Evolutionary conservation across 805 yeast species (phyloP).

Genomic region (Hanseniaspora hatyaiensis): DNA sequence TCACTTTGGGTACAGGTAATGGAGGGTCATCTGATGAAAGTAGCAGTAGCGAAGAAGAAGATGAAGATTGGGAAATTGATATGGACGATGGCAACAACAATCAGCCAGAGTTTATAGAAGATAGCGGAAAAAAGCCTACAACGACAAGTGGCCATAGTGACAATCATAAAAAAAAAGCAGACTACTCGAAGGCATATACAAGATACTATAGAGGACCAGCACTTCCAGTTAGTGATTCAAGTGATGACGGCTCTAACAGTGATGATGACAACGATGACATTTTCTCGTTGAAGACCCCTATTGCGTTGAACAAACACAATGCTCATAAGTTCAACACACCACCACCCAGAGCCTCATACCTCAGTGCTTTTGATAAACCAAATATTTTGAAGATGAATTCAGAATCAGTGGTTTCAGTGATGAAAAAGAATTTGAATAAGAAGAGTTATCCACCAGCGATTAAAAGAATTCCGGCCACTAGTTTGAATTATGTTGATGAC

Average conservation of each 20-base stretch:
- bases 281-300: background rate
- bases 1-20: slow-evolving; percentile 14
- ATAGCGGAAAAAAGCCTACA: background rate
- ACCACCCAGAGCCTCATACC: slow-evolving; percentile 12
- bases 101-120: slow-evolving; percentile 4
- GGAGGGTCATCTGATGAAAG: slow-evolving; percentile 17
- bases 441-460: slow-evolving; percentile 40
- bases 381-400: background rate
- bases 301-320: background rate
- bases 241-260: slow-evolving; percentile 19
- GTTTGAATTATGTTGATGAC: slow-evolving; percentile 47
- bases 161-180: slow-evolving; percentile 7
- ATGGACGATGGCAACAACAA: slow-evolving; percentile 22
- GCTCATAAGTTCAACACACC: slow-evolving; percentile 7
- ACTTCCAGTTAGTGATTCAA: slow-evolving; percentile 19
- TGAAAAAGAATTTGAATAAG: background rate
- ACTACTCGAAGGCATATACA: slow-evolving; percentile 16
- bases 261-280: slow-evolving; percentile 26
- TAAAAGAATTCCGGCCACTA: slow-evolving; percentile 74
- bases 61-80: background rate
- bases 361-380: slow-evolving; percentile 15
- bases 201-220: slow-evolving; percentile 15
- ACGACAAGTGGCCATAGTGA: slow-evolving; percentile 22
- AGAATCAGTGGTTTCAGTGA: background rate
- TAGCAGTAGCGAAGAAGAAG: slow-evolving; percentile 8